These are phyloP conservation scores for Sicyos edulis DNA, from an alignment of 306 rosid species.

Conservation along the genomic window DNA sequence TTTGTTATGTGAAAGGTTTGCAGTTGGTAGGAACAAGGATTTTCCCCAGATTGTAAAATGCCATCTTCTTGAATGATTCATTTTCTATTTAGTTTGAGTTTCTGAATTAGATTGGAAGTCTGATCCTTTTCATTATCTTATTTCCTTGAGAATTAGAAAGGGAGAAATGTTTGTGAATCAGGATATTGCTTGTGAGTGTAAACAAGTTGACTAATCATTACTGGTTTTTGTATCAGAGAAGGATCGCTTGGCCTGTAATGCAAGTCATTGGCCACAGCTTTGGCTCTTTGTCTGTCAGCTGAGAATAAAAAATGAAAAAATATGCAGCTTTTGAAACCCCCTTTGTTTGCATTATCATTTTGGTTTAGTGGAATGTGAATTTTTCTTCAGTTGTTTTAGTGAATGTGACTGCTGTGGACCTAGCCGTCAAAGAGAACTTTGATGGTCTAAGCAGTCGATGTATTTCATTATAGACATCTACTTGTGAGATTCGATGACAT, in stretches of 20 bases:
- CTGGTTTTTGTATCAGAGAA: background rate
- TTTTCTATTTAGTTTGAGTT: background rate
- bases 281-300: constrained; percentile 18
- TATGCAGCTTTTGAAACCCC: constrained; percentile 6
- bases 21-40: background rate
- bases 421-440: too few species aligned
- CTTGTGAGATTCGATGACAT: too few species aligned
- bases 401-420: background rate
- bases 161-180: background rate
- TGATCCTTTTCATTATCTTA: background rate
- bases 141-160: background rate
- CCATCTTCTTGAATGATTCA: constrained; percentile 16
- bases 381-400: background rate
- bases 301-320: background rate
- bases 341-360: constrained; percentile 1
- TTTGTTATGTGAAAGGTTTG: constrained; percentile 38
- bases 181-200: background rate
- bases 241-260: constrained; percentile 20
- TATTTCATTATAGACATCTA: too few species aligned
- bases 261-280: constrained; percentile 11
- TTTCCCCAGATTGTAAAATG: constrained; percentile 15
- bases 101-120: background rate
- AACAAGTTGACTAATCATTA: background rate
- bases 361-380: constrained; percentile 5
- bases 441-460: too few species aligned